phyloP scores from a whole-genome alignment of 1,139 yeast genomes.

The Yamadazyma buinensis region DNA sequence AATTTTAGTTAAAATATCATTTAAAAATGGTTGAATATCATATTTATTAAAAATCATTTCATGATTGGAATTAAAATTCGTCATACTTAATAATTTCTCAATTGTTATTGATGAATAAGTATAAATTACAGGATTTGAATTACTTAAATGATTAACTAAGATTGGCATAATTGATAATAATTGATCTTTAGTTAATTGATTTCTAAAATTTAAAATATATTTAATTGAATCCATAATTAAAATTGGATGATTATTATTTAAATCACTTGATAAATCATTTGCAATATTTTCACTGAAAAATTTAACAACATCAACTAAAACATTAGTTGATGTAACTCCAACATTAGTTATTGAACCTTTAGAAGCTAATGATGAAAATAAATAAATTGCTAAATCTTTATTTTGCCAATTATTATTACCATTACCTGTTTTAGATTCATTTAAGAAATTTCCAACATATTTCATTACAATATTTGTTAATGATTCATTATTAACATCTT shows the following conservation, averaged over 20 bases:
- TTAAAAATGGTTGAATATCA: constrained; percentile 54
- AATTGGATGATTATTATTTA: constrained; percentile 51
- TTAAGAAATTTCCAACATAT: constrained; percentile 70
- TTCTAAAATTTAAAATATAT: constrained; percentile 84
- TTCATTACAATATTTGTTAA: constrained; percentile 73
- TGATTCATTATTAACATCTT: constrained; percentile 69
- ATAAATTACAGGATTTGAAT: constrained; percentile 73
- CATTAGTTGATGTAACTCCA: constrained; percentile 87
- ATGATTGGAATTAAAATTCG: constrained; percentile 48
- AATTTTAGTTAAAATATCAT: constrained; percentile 57
- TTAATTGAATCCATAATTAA: constrained; percentile 90
- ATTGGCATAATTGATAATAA: constrained; percentile 77
- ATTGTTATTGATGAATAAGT: constrained; percentile 93
- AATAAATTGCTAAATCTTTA: constrained; percentile 82
- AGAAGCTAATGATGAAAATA: constrained; percentile 86
- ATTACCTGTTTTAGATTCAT: constrained; percentile 32
- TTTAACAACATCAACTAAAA: constrained; percentile 77
- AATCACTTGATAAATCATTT: constrained; percentile 59
- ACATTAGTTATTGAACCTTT: constrained; percentile 81
- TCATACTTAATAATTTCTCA: constrained; percentile 80
- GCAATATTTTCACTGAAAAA: constrained; percentile 83
- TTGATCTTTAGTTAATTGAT: constrained; percentile 86
- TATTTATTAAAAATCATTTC: constrained; percentile 61
- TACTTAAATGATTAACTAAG: constrained; percentile 62
- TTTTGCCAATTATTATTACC: constrained; percentile 62